Percentiles rank a stretch among this genome's conserved stretches.
phyloP scores from a whole-genome alignment of 805 yeast genomes.

The Candida krabiensis region DNA sequence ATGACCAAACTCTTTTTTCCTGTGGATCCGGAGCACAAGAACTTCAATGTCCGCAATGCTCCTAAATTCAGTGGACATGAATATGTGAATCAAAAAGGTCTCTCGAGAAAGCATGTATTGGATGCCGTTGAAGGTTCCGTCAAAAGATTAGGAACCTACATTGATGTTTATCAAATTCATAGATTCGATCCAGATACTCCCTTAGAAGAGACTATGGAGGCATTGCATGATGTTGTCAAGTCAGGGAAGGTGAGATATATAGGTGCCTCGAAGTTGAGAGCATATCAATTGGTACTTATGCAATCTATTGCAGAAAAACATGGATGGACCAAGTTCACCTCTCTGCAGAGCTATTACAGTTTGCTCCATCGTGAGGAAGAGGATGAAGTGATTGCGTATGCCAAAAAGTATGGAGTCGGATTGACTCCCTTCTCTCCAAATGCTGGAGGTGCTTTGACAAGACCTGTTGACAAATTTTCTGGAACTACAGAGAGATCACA shows the following conservation, averaged over 20 bases:
- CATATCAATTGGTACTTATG: constrained; percentile 50
- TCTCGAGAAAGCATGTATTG: constrained; percentile 44
- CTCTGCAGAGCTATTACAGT: constrained; percentile 57
- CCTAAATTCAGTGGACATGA: constrained; percentile 24
- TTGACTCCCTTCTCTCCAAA: constrained; percentile 60
- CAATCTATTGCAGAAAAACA: constrained; percentile 55
- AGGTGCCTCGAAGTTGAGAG: constrained; percentile 61
- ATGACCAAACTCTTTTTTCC: constrained; percentile 41
- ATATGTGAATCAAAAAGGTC: constrained; percentile 36
- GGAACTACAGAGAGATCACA: constrained; percentile 8
- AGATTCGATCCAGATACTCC: constrained; percentile 48
- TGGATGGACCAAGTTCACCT: constrained; percentile 56
- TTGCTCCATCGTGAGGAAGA: constrained; percentile 60
- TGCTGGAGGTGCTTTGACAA: constrained; percentile 52
- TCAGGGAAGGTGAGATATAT: constrained; percentile 49
- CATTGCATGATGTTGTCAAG: constrained; percentile 50
- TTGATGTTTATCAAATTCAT: constrained; percentile 56
- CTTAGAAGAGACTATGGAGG: constrained; percentile 51
- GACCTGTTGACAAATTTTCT: constrained; percentile 35
- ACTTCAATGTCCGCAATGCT: constrained; percentile 46
- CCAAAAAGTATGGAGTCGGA: constrained; percentile 50
- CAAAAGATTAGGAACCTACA: constrained; percentile 49
- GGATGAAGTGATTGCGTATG: constrained; percentile 54
- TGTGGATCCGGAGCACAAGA: constrained; percentile 29
- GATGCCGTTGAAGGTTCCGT: constrained; percentile 41